phyloP scores from a whole-genome alignment of 2,329 filamentous ascomycete genomes.

The Calycina marina region DNA sequence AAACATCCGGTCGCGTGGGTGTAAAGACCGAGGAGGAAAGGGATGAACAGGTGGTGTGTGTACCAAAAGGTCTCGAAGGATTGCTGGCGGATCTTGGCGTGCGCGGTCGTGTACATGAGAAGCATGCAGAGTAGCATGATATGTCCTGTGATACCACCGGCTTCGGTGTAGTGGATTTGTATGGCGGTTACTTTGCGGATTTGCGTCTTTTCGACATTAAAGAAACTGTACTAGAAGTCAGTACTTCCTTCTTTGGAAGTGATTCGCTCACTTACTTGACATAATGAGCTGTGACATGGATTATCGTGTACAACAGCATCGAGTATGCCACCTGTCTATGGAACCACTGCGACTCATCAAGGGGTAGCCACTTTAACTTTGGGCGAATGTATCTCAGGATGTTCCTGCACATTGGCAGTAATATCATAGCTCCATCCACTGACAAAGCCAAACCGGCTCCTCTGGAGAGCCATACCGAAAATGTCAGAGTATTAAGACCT shows the following conservation, averaged over 20 bases:
- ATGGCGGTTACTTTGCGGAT: slow-evolving; percentile 68
- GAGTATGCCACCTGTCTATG: slow-evolving; percentile 89
- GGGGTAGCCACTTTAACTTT: slow-evolving; percentile 72
- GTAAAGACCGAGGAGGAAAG: slow-evolving; percentile 85
- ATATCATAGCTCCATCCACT: slow-evolving; percentile 73
- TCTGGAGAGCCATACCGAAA: slow-evolving; percentile 91
- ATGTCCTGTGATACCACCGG: slow-evolving; percentile 88
- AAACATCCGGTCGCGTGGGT: slow-evolving; percentile 95
- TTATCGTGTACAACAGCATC: slow-evolving; percentile 64
- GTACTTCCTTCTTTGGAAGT: neutral
- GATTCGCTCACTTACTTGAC: slow-evolving; percentile 72
- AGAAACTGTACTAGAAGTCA: slow-evolving; percentile 49
- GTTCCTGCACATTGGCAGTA: slow-evolving; percentile 90
- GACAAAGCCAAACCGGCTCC: slow-evolving; percentile 78
- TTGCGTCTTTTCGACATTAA: slow-evolving; percentile 78
- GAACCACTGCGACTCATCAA: slow-evolving; percentile 97
- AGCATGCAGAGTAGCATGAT: slow-evolving; percentile 99
- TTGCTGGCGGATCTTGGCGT: slow-evolving; percentile 86
- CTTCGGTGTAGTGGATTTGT: slow-evolving; percentile 80
- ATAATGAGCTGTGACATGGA: slow-evolving; percentile 74
- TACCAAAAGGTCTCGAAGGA: slow-evolving; percentile 99
- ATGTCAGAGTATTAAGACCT: slow-evolving; percentile 65
- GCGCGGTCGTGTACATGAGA: slow-evolving; percentile 92
- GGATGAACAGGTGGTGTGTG: slow-evolving; percentile 95
- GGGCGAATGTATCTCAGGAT: slow-evolving; percentile 73